These are phyloP conservation scores for Prinsepia uniflora DNA, from an alignment of 306 rosid genomes.

Conservation along the genomic window DNA sequence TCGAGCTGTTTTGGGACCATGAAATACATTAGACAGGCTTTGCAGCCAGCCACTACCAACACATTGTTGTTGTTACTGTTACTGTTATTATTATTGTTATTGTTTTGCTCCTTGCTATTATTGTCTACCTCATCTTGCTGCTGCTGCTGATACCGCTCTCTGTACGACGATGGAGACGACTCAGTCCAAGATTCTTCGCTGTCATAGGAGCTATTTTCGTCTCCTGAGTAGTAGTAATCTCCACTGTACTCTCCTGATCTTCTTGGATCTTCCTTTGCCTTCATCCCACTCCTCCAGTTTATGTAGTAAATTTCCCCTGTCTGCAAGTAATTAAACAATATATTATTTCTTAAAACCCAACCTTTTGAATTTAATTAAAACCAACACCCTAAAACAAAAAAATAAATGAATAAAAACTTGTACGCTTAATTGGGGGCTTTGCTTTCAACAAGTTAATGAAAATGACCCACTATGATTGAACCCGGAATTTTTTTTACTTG, in stretches of 20 bases:
- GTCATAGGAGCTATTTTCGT: conserved; percentile 64
- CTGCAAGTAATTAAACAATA: conserved; percentile 31
- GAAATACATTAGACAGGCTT: conserved; percentile 87
- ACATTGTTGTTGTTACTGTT: conserved; percentile 25
- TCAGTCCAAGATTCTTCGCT: conserved; percentile 79
- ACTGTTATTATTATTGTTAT: not conserved
- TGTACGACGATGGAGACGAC: conserved; percentile 43
- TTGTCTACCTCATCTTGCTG: conserved; percentile 4
- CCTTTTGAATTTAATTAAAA: not conserved
- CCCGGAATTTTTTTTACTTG: not conserved
- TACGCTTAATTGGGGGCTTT: not conserved
- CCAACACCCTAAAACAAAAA: not conserved
- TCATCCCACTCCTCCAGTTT: conserved; percentile 95
- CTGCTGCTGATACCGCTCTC: conserved; percentile 20
- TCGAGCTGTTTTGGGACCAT: conserved; percentile 87
- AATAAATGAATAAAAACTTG: no score
- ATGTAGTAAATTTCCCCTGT: conserved; percentile 93
- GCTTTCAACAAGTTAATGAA: not conserved
- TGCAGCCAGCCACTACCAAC: conserved; percentile 94
- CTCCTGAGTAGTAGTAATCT: conserved; percentile 47
- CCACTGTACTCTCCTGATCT: conserved; percentile 33
- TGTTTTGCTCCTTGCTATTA: conserved; percentile 27
- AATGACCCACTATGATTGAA: not conserved
- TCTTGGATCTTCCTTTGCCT: conserved; percentile 87
- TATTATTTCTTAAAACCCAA: not conserved